Base-by-base conservation (phyloP, 176 grass and related monocot species). In the Luzula sylvatica region DNA sequence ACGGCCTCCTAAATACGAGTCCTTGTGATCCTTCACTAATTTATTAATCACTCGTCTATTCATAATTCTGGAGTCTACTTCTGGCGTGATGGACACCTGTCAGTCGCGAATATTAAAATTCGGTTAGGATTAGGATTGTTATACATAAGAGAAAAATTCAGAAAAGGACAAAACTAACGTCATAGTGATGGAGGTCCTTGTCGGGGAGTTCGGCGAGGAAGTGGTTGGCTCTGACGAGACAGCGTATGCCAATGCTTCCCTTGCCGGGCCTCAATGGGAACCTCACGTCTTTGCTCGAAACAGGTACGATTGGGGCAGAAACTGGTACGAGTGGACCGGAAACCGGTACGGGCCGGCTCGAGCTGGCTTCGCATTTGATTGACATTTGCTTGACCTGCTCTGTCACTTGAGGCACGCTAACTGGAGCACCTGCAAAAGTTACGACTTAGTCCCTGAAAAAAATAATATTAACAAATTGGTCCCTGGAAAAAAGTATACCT, bases 31-130 rank as follows among this genome's bases (percentile, higher is more conserved):
- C 3, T 28, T 45, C 42, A 87, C 56, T 26, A 94, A 30, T 59
- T 43, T 42, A 2, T 58, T 53, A 42, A 94, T 63, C 26, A 94
- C 50, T 0, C 32, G 2, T 42, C 78, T 65, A 58, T 62, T 87
- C 0, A 59, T 17, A 11, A 56, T 20, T 4, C 45, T 54, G 5
- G 61, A 7, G 8, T 13, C 9, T 9, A 35, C 9, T 18, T 56
- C 61, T 6, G 87, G 87, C 3, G 21, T 50, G 42, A 94, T 73
- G n/a, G 19, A 14, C 15, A 94, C 82, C 82, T 94, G 68, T 35
- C 9, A 35, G 9, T 35, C 4, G 15, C 30, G 9, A 35, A 35
- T 7, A 35, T 35, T 7, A 35, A 35, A 35, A 6, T 15, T 61
- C 8, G 11, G 7, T 12, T 26, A 42, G 7, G 18, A 3, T 7